Evolutionary conservation across 306 rosid genomes (phyloP), one percentile per base, ranked within the genome.

Genomic region (Vigna unguiculata): DNA sequence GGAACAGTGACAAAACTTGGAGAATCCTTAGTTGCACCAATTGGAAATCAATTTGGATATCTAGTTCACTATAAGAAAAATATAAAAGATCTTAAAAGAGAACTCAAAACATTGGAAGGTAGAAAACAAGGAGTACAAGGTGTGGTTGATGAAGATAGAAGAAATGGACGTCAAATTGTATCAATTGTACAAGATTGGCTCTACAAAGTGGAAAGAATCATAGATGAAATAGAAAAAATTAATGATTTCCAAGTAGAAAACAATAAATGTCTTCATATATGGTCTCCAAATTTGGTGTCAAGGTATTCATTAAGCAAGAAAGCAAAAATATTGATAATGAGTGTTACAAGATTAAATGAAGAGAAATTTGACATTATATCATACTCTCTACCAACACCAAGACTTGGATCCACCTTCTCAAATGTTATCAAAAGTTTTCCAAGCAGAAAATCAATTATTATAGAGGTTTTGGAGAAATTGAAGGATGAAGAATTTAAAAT

Each of bases 161-260:
- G 77, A 3, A 71, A 45, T 22, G 72, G 77, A 21, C 72, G 13
- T 22, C 36, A 22, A 9, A 49, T 78, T 60, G 47, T 60, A 28
- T 15, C 47, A 36, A 21, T 4, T 10, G 82, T 78, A 5, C 47
- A 70, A 71, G 16, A 60, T 2, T 78, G 82, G 78, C 57, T 78
- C 6, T 2, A 3, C n/a, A 30, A 40, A 16, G 82, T 71, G 46
- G 47, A 38, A 36, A 43, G 22, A 4, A 49, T 71, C 5, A 62
- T 12, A 16, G 63, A 40, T 2, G 34, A 49, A n/a, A 17, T 63
- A 20, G 25, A 52, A 22, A 8, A 22, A 36, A 21, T 22, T 22
- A 16, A n/a, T 24, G 25, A 38, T 13, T 49, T 47, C 21, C 55
- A 49, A 49, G 65, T 59, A 21, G 25, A 49, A 24, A 70, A 71